A percentile compares a stretch with the other conserved stretches of the same genome.
phyloP scores from a whole-genome alignment of 768 basidiomycete species.

The Russula brevipes region DNA sequence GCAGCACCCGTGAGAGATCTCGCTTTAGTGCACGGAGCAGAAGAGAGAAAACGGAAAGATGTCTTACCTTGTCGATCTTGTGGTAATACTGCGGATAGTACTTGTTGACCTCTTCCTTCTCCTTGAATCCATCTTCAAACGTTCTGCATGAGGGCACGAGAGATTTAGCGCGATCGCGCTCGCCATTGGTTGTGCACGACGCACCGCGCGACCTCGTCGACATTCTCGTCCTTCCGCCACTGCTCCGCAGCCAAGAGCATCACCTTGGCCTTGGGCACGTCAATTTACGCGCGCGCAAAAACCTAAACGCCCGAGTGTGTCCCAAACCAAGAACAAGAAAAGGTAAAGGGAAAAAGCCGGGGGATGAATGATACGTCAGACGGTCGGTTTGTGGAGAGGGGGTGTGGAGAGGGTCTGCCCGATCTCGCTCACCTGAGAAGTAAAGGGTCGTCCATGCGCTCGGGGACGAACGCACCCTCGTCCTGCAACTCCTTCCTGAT shows the following conservation, averaged over 20 bases:
- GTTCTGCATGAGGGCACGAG: conserved; percentile 41
- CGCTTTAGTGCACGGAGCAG: not conserved
- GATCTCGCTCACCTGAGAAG: conserved; percentile 51
- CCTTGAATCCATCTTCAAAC: conserved; percentile 86
- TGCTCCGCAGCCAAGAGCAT: conserved; percentile 82
- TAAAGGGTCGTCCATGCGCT: conserved; percentile 65
- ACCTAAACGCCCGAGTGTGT: conserved; percentile 42
- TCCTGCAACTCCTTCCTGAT: conserved; percentile 60
- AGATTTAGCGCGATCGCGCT: not conserved
- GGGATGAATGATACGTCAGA: not conserved
- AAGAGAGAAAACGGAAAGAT: not conserved
- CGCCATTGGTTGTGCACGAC: conserved; percentile 26
- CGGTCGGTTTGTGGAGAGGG: too few species aligned
- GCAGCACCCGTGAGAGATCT: not conserved
- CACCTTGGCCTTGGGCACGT: conserved; percentile 69
- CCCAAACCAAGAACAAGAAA: not conserved
- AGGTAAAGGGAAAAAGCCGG: not conserved
- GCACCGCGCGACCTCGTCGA: conserved; percentile 67
- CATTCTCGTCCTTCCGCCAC: conserved; percentile 84
- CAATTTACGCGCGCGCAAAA: conserved; percentile 93
- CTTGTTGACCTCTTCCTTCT: conserved; percentile 78
- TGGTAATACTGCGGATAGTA: conserved; percentile 97
- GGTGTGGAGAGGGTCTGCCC: not conserved
- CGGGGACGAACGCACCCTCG: conserved; percentile 54
- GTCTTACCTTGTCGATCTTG: conserved; percentile 79